Base-by-base conservation (phyloP, 2,329 filamentous ascomycete species). In the Neodidymelliopsis sp. region DNA sequence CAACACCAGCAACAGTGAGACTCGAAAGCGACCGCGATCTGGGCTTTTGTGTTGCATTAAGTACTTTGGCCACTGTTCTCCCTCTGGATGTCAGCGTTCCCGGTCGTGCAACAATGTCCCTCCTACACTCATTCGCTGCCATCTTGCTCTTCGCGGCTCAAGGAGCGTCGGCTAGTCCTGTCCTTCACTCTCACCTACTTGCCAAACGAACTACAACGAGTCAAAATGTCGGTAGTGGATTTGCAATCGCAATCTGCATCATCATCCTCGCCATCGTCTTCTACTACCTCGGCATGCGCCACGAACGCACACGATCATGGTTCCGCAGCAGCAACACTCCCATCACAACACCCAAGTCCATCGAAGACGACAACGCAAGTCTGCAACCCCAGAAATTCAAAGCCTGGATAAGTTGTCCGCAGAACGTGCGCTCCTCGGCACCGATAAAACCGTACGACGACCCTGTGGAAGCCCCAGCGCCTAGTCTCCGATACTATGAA, bases 221-320 rank as follows among this genome's bases (percentile, higher is more conserved):
- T 12, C 47, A 37, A 11, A 52, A 52, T 16, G 20, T 57, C 10
- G 54, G 47, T 6, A 49, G 42, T 19, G 42, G 40, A 15, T 46
- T 55, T 6, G 51, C 43, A 6, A 55, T 57, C 35, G 47, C 51
- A 22, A 42, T 57, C 30, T 48, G 37, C 9, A 9, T 52, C 30
- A 10, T 55, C 1, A 5, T 57, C 6, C 45, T 57, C n/a, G 36
- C 47, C 6, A 33, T 24, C n/a, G 12, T 52, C n/a, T 49, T 55
- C 37, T 55, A 54, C 31, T 55, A 49, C 13, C 44, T 57, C 15
- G 54, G 54, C 23, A 52, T 49, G 38, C 38, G 11, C n/a, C 48
- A 46, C 19, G 51, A 49, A 18, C 47, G 44, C 22, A 43, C 35
- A 9, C 47, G 42, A 11, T 28, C 24, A 19, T 54, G 54, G 54